Evolutionary conservation across 2,329 filamentous ascomycete species (phyloP).

Genomic region (Cylindrodendrum hubeiense): DNA sequence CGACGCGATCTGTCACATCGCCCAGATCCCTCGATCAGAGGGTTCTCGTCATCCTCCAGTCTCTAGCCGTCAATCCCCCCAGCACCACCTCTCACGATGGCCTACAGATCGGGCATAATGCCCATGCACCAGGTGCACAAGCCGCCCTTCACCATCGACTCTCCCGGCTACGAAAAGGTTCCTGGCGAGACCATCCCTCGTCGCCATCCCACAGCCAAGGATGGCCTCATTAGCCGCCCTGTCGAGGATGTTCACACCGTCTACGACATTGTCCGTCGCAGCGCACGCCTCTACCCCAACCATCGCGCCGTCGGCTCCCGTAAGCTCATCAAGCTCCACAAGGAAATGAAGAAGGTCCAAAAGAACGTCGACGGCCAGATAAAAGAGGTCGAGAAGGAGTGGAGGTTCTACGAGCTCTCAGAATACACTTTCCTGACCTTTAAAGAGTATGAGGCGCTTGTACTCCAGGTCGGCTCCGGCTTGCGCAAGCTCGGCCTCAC

Average conservation of each 20-base stretch:
- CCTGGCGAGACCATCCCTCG: conserved; percentile 87
- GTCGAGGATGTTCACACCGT: conserved; percentile 78
- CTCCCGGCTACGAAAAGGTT: conserved; percentile 73
- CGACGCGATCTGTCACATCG: background rate
- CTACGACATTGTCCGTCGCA: conserved; percentile 81
- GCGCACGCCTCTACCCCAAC: conserved; percentile 71
- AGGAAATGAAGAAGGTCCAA: conserved; percentile 87
- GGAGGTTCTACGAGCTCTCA: conserved; percentile 88
- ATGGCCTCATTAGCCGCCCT: conserved; percentile 75
- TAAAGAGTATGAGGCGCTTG: conserved; percentile 79
- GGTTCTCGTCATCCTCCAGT: background rate
- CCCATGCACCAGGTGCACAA: conserved; percentile 72
- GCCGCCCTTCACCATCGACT: conserved; percentile 81
- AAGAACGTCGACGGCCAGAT: conserved; percentile 86
- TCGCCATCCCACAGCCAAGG: conserved; percentile 76
- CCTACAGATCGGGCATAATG: conserved; percentile 56
- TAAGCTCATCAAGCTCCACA: conserved; percentile 80
- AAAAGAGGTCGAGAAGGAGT: conserved; percentile 86
- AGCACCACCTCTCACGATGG: background rate
- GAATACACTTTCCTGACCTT: conserved; percentile 82
- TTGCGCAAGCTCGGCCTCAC: conserved; percentile 79
- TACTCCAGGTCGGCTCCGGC: conserved; percentile 77
- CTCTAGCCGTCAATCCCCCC: background rate
- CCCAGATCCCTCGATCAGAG: background rate
- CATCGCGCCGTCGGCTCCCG: conserved; percentile 76